Base-by-base conservation (phyloP, 2,329 filamentous ascomycete species). In the Aureobasidium sp. region DNA sequence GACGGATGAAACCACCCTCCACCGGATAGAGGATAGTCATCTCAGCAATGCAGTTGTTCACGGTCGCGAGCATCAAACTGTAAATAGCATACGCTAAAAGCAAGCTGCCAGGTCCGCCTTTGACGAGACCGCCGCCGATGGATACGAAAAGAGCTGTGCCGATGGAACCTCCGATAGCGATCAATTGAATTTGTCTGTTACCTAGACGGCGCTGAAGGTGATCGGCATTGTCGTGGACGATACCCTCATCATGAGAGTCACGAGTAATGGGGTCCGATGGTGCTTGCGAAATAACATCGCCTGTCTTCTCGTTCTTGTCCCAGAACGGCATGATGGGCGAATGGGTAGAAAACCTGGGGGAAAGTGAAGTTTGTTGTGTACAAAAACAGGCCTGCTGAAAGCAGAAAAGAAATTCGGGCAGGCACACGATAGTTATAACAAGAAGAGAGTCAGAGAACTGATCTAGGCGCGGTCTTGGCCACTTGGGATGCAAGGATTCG, bases 11-110 rank as follows among this genome's bases (percentile, higher is more conserved):
- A 3, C 80, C 81, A 65, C 84, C 83, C 27, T 78, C 80, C 48
- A 87, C 78, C 41, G 85, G 85, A 78, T 85, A 83, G 65, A 81
- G 82, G 46, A 79, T 77, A 29, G 77, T 79, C 85, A 87, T 87
- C 71, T 88, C 85, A 23, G 85, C 84, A 64, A 86, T 78, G 63
- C 79, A 81, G 69, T 86, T 87, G 77, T 86, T 87, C 69, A 87
- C 82, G 26, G 85, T 74, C 29, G 76, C 84, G 62, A 87, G 77
- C 58, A 87, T 68, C 67, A 75, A 70, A 41, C 76, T 77, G 70
- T 87, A 86, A 48, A 85, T 66, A 32, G 77, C 76, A 69, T 83
- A 87, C 34, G 82, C 84, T 62, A 87, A 68, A 64, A 87, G 77
- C 34, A 87, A 73, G 63, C 78, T 80, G 61, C 72, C 78, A 13